Base-by-base conservation (phyloP, 2,329 filamentous ascomycete genomes). In the Corinectria fuckeliana region DNA sequence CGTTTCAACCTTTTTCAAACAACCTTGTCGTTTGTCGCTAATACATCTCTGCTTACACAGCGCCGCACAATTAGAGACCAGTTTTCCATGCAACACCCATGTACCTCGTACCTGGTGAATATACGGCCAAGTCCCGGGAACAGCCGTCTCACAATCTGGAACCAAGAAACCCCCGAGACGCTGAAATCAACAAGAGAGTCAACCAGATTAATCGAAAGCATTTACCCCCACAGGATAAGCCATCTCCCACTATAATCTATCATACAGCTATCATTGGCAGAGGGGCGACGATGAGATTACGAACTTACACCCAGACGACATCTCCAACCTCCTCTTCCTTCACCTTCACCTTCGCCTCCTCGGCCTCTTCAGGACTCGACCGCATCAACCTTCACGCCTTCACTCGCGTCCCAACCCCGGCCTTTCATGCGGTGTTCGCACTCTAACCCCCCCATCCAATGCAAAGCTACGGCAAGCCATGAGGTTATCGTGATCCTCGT, bases 391-490 rank as follows among this genome's bases (percentile, higher is more conserved):
- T 32, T 42, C 36, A 28, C 21, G n/a, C 11, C 32, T 38, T 7
- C 28, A 23, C 44, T 21, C 8, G 5, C 4, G 20, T 32, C 18
- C 25, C 44, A 21, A 34, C 55, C 41, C 25, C 11, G n/a, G 14
- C 26, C 20, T 34, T n/a, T 5, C n/a, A 26, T 45, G 42, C 26
- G n/a, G 16, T 45, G n/a, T n/a, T n/a, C 25, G 23, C 45, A 20
- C 49, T 39, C 54, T 28, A 41, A 41, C 30, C 48, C 25, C 41
- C 41, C 9, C 18, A 44, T 44, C 13, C 47, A 39, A 47, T 20
- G 25, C 18, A 52, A 51, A 60, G 52, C 41, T 41, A 56, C 32
- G 21, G 48, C 51, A 56, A 60, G 47, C 47, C 52, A 44, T 60
- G 32, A 56, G 44, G 50, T 59, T 59, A 59, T 55, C 48, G 48